Evolutionary conservation across 176 grass and related monocot genomes (phyloP), one percentile per base, ranked within the genome.

Genomic region (Ananas comosus): DNA sequence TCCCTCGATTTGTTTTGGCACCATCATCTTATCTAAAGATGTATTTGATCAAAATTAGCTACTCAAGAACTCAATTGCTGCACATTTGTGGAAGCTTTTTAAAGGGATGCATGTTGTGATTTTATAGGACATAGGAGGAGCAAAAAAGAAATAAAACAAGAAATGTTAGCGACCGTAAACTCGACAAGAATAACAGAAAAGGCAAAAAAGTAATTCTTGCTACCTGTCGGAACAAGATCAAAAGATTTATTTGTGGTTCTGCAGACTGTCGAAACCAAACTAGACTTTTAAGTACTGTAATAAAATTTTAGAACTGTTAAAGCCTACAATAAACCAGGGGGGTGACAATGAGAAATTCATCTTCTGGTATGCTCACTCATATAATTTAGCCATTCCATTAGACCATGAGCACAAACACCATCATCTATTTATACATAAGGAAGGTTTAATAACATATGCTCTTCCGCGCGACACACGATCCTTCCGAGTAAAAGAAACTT

Each of bases 401-500:
- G 33, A 42, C 56, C 56, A 61, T 19, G 17, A 61, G 17, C 16
- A 61, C 13, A 61, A 61, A 61, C 10, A 19, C 10, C 8, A 19
- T 10, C n/a, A 61, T 61, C 9, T 19, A 61, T 61, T 61, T 61
- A 18, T 61, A 61, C 56, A 61, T 61, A 22, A 61, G 7, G 56
- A 18, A 18, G 14, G 56, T 10, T 9, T 18, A 61, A 10, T 22
- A 61, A 21, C 25, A 61, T 19, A 74, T 67, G 17, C 33, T 8
- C 4, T 25, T 22, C 68, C 27, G 12, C 64, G 28, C 10, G 8
- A 48, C 66, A 76, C 14, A 66, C 25, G 25, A 14, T 57, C 10
- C 3, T 68, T 53, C 70, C 22, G 50, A 73, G 72, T 42, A 13
- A 64, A 4, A 65, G 25, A 2, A 59, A 69, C 51, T 79, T 95